phyloP scores from a whole-genome alignment of 345 rosid genomes.

The Citrus sp. region DNA sequence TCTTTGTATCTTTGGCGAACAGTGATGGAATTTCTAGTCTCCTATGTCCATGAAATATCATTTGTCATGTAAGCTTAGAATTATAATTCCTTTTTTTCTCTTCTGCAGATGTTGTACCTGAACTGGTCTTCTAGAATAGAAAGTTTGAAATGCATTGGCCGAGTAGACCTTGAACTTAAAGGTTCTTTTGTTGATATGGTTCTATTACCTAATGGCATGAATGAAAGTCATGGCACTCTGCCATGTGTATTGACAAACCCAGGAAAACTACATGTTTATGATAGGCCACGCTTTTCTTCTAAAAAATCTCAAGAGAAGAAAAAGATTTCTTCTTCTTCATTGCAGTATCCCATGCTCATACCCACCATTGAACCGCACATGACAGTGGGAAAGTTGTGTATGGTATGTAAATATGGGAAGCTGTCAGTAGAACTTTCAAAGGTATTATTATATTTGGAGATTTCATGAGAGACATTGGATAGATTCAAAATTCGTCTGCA shows the following conservation, averaged over 20 bases:
- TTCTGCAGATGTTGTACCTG: slow-evolving; percentile 60
- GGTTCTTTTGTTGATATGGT: slow-evolving; percentile 88
- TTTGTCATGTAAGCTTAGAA: neutral
- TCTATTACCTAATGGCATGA: slow-evolving; percentile 49
- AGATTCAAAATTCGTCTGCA: neutral
- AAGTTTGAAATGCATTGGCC: slow-evolving; percentile 57
- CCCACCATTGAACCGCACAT: slow-evolving; percentile 59
- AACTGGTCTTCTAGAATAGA: slow-evolving; percentile 71
- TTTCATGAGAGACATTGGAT: neutral
- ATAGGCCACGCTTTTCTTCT: slow-evolving; percentile 49
- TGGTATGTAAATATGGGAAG: slow-evolving; percentile 33
- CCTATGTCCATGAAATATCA: neutral
- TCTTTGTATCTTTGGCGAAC: neutral
- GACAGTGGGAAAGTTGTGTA: slow-evolving; percentile 49
- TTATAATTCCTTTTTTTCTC: slow-evolving; percentile 13
- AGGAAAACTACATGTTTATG: slow-evolving; percentile 69
- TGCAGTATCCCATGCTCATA: slow-evolving; percentile 51
- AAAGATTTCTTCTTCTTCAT: slow-evolving; percentile 38
- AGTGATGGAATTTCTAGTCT: neutral
- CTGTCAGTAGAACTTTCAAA: slow-evolving; percentile 47
- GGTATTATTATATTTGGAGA: slow-evolving; percentile 36
- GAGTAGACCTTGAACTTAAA: slow-evolving; percentile 59
- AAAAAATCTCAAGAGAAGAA: slow-evolving; percentile 46
- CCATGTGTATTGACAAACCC: slow-evolving; percentile 66
- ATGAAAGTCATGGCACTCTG: slow-evolving; percentile 31